Base-by-base conservation (phyloP, 352 stramenopile species). In the Pseudoperonospora humuli region DNA sequence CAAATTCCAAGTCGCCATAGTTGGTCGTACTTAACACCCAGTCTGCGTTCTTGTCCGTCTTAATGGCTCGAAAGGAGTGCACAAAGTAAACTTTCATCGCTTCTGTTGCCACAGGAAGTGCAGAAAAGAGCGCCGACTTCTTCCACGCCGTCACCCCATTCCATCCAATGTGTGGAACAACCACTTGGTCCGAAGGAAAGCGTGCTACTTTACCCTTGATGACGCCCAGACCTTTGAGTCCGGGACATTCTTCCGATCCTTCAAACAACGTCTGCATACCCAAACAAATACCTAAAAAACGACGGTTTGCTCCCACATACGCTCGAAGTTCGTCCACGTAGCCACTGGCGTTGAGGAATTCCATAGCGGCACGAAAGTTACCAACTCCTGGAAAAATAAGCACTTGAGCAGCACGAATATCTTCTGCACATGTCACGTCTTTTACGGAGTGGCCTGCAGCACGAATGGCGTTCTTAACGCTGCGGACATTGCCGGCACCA, bases 231-330 rank as follows among this genome's bases (percentile, higher is more conserved):
- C 95, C 95, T 45, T 69, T 64, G 20, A 81, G 75, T 15, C 80
- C 79, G 0, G 78, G 75, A 23, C 75, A 85, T 60, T 99, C 96
- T 7, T 98, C 93, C 45, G 84, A 97, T 14, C 76, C 83, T 59
- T 98, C 95, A 52, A 99, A 99, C 7, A 99, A 69, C 14, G 93
- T 97, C 63, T 99, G 96, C 95, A 99, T 98, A 17, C 96, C 96
- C 1, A 99, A 59, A 67, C 96, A 99, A 44, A 99, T 98, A 37
- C 95, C 96, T 26, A 99, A 64, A 71, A 98, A 99, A 11, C 90
- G 93, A 11, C 96, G 71, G 56, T 91, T 62, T 18, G 75, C 57
- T 25, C 48, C 21, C 13, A 93, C 59, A 54, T 98, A 98, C 21
- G 82, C 71, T 21, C 75, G 66, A 8, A 99, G 72, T 34, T 94